phyloP scores from a whole-genome alignment of 139 green algal species.

The Tetradesmus lagerheimii region DNA sequence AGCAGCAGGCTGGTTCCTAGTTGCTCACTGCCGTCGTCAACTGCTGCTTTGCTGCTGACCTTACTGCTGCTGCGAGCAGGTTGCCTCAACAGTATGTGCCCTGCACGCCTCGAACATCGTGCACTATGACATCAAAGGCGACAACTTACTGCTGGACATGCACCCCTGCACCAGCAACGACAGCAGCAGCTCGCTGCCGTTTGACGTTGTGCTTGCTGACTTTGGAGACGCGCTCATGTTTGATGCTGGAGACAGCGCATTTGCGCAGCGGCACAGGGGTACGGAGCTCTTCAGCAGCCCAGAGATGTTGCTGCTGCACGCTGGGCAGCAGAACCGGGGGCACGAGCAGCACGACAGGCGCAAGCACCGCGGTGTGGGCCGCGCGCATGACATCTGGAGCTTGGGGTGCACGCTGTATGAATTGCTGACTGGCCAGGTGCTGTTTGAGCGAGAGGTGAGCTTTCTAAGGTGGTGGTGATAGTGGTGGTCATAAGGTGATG shows the following conservation, averaged over 20 bases:
- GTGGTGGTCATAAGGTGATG: not conserved
- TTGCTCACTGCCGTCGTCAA: too few species aligned
- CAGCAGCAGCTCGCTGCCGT: not conserved
- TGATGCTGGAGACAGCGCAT: constrained; percentile 9
- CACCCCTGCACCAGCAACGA: not conserved
- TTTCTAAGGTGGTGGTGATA: not conserved
- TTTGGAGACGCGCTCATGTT: constrained; percentile 71
- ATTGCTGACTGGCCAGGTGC: constrained; percentile 76
- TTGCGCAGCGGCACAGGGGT: constrained; percentile 64
- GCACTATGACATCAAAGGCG: constrained; percentile 91
- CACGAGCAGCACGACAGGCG: constrained; percentile 46
- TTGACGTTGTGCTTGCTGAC: constrained; percentile 70
- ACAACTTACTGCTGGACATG: constrained; percentile 82
- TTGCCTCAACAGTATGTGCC: constrained; percentile 44
- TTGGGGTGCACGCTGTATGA: constrained; percentile 90
- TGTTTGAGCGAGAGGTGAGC: constrained; percentile 56
- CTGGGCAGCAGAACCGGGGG: not conserved
- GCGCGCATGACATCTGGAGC: constrained; percentile 84
- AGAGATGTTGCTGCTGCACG: constrained; percentile 79
- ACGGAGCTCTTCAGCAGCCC: constrained; percentile 79
- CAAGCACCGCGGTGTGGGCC: constrained; percentile 49
- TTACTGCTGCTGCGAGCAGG: constrained; percentile 33
- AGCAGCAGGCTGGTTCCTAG: too few species aligned
- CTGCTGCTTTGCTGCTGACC: not conserved
- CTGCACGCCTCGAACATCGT: constrained; percentile 64